phyloP scores from a whole-genome alignment of 108 stramenopile genomes.

The Nitzschia sp. region DNA sequence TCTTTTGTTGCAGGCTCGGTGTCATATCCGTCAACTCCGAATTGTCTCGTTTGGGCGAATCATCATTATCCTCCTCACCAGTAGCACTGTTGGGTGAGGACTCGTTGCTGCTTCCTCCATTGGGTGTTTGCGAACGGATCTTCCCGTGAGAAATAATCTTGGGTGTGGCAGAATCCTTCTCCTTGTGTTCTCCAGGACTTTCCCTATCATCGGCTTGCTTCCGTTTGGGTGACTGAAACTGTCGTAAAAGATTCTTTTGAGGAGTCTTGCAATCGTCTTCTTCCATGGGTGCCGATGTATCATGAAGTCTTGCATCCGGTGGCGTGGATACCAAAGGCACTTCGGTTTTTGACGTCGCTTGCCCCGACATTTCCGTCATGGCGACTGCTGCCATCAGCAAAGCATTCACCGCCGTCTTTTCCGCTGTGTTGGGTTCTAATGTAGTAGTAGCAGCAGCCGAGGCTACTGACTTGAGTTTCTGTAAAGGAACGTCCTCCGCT shows the following conservation, averaged over 20 bases:
- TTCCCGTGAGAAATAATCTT: too few relatives aligned
- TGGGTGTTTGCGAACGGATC: neutral
- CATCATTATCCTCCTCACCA: conserved; percentile 5
- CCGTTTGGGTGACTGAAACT: conserved; percentile 41
- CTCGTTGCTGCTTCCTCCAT: neutral
- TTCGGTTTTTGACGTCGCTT: neutral
- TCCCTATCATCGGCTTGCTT: conserved; percentile 20
- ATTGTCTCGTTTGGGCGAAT: conserved; percentile 21
- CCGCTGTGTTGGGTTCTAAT: neutral
- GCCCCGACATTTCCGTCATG: conserved; percentile 51
- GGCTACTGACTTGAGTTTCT: too few relatives aligned
- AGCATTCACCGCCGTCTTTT: conserved; percentile 37
- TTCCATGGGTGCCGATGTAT: neutral
- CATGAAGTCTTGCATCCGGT: neutral
- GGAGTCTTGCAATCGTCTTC: conserved; percentile 27
- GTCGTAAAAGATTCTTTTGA: conserved; percentile 30
- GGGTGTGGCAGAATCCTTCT: neutral
- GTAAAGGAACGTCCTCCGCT: neutral
- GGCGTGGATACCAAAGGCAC: neutral
- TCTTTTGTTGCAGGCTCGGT: conserved; percentile 23
- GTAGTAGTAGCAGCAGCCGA: conserved; percentile 8
- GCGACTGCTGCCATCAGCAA: conserved; percentile 59
- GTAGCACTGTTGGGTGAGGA: conserved; percentile 1
- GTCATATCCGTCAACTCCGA: conserved; percentile 14
- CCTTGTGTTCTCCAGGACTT: neutral